phyloP scores from a whole-genome alignment of 129 eudicot species.

The Pittosporum tobira region DNA sequence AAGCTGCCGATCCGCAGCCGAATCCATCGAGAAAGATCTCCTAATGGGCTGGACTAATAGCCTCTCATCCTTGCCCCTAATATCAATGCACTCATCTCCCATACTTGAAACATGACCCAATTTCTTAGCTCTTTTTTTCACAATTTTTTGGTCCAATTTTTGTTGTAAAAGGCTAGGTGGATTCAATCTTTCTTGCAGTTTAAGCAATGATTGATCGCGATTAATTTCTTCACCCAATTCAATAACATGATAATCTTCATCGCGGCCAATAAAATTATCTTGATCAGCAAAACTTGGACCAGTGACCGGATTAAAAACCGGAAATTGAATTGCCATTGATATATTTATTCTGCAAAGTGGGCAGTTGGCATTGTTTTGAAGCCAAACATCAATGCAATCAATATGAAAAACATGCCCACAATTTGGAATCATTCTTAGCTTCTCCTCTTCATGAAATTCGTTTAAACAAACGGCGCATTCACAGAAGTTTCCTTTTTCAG shows the following conservation, averaged over 20 bases:
- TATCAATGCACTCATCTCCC: conserved; percentile 84
- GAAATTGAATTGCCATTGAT: conserved; percentile 28
- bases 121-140: conserved; percentile 20
- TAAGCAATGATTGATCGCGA: conserved; percentile 12
- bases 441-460: conserved; percentile 69
- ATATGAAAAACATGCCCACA: conserved; percentile 82
- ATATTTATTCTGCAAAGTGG: conserved; percentile 79
- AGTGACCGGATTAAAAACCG: conserved; percentile 12
- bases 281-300: conserved; percentile 14
- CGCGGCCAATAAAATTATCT: conserved; percentile 24
- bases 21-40: conserved; percentile 87
- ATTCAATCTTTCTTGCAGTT: conserved; percentile 21
- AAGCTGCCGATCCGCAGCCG: conserved; percentile 60
- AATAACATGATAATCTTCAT: conserved; percentile 66
- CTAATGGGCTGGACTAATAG: conserved; percentile 51
- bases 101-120: conserved; percentile 40
- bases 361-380: conserved; percentile 79
- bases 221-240: conserved; percentile 26
- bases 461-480: conserved; percentile 81
- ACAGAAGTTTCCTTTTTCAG: not conserved
- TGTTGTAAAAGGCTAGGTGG: conserved; percentile 17
- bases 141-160: conserved; percentile 15
- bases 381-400: conserved; percentile 91
- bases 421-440: conserved; percentile 62
- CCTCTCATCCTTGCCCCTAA: conserved; percentile 41